phyloP scores from a whole-genome alignment of 345 rosid genomes.

The Arabidopsis thaliana region TAIR10.1 NC_003075.7:11175501-11176000 shows the following conservation, averaged over 20 bases:
- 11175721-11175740: background rate
- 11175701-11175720: background rate
- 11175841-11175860: slow-evolving; percentile 86
- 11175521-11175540: background rate
- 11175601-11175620: slow-evolving; percentile 93
- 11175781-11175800: background rate
- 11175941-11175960: too few relatives aligned
- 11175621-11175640: slow-evolving; percentile 94
- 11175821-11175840: slow-evolving; percentile 87
- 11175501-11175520: slow-evolving; percentile 11
- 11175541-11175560: slow-evolving; percentile 42
- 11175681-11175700: slow-evolving; percentile 9
- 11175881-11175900: slow-evolving; percentile 38
- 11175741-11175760: background rate
- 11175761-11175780: background rate
- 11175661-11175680: background rate
- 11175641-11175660: slow-evolving; percentile 97
- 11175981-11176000: too few relatives aligned
- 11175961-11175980: too few relatives aligned
- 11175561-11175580: slow-evolving; percentile 91
- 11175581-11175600: slow-evolving; percentile 96
- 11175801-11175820: background rate
- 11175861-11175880: slow-evolving; percentile 84
- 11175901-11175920: slow-evolving; percentile 25
- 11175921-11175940: slow-evolving; percentile 6